Percentiles rank a stretch among this genome's conserved stretches.
These are phyloP conservation scores for Chamaecyparis obtusa DNA, from an alignment of 75 land plant genomes.

Conservation along the genomic window DNA sequence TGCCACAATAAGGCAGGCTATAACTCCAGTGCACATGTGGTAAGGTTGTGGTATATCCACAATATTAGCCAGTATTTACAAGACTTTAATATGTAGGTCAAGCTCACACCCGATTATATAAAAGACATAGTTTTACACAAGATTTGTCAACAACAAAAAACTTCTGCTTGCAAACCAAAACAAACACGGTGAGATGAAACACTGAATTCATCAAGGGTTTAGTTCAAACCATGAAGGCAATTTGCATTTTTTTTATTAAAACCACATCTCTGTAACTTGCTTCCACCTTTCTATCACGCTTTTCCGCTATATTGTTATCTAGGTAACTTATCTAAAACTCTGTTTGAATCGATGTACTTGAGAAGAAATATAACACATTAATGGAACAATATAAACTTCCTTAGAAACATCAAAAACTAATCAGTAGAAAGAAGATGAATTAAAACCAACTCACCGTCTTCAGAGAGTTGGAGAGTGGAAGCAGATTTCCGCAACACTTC, in stretches of 20 bases:
- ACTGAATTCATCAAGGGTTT: background rate
- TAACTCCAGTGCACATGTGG: background rate
- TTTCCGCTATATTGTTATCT: no score
- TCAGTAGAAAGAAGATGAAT: background rate
- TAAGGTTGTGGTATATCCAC: background rate
- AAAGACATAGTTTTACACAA: background rate
- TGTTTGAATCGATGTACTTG: background rate
- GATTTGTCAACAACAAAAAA: background rate
- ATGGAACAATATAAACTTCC: background rate
- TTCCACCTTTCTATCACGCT: no score
- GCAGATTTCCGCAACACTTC: constrained; percentile 75
- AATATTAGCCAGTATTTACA: background rate
- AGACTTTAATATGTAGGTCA: background rate
- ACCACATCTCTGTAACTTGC: no score
- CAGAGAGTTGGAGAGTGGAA: constrained; percentile 62
- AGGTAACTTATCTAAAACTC: no score
- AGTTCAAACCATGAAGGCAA: background rate
- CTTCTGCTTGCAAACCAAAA: background rate
- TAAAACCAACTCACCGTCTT: constrained; percentile 67
- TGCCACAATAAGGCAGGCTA: background rate
- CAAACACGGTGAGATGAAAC: background rate
- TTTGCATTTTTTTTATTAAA: no score
- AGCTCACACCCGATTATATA: background rate
- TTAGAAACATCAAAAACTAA: background rate
- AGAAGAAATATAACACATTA: background rate